These are phyloP conservation scores for Calocera cornea DNA, from an alignment of 768 basidiomycete species.

Conservation along the genomic window DNA sequence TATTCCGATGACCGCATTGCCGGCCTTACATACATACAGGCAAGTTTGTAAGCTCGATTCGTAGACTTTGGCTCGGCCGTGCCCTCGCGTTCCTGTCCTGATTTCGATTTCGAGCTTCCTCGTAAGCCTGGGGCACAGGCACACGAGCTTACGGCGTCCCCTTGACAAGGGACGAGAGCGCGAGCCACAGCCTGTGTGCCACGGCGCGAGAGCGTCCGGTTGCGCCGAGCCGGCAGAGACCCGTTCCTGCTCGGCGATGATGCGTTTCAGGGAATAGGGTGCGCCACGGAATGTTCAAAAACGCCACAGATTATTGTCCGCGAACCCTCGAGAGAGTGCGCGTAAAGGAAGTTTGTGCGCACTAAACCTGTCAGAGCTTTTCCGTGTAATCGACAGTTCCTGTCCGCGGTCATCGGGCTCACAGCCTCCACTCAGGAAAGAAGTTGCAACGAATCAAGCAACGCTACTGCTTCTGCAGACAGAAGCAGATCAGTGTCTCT, in stretches of 20 bases:
- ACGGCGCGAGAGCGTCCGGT: background rate
- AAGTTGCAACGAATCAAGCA: background rate
- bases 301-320: background rate
- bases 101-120: background rate
- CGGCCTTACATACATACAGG: background rate
- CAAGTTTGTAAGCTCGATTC: background rate
- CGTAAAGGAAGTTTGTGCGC: background rate
- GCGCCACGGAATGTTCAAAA: background rate
- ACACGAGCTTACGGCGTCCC: background rate
- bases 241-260: background rate
- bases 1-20: background rate
- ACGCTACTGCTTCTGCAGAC: background rate
- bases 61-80: background rate
- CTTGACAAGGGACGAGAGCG: background rate
- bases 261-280: conserved; percentile 3
- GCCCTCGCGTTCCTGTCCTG: background rate
- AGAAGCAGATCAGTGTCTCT: background rate
- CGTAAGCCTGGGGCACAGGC: background rate
- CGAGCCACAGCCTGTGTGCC: background rate
- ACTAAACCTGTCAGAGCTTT: background rate
- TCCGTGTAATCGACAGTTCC: background rate
- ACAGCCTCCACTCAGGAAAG: background rate
- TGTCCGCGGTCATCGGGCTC: background rate
- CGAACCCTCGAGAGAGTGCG: background rate
- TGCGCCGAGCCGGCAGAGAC: background rate